Evolutionary conservation across 2,329 filamentous ascomycete species (phyloP).

Genomic region (Nemania serpens): DNA sequence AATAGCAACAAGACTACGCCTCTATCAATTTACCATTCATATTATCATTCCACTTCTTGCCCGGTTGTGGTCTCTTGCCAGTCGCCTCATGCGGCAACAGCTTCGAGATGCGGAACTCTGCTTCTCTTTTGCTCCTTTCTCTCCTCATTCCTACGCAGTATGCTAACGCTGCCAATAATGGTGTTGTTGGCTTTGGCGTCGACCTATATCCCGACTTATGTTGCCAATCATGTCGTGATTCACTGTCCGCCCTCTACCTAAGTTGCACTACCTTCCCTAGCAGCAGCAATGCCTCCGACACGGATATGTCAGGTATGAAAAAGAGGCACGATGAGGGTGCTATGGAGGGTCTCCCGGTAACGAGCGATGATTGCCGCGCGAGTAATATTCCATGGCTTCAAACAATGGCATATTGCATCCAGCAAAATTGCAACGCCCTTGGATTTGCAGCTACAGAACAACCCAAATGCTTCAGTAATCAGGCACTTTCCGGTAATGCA

Average conservation of each 20-base stretch:
- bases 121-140: conserved; percentile 1
- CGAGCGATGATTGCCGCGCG: conserved; percentile 26
- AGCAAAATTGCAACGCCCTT: conserved; percentile 20
- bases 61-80: background rate
- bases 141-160: background rate
- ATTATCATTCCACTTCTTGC: background rate
- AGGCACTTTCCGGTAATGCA: conserved; percentile 26
- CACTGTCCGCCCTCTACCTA: conserved; percentile 34
- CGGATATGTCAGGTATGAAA: conserved; percentile 18
- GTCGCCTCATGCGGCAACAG: background rate
- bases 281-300: background rate
- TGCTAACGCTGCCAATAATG: conserved; percentile 21
- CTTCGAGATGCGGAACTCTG: conserved; percentile 9
- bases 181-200: conserved; percentile 39
- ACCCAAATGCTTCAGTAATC: conserved; percentile 36
- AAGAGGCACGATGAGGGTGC: conserved; percentile 33
- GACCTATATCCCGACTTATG: conserved; percentile 36
- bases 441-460: conserved; percentile 30
- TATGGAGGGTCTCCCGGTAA: conserved; percentile 25
- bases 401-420: conserved; percentile 31
- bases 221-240: conserved; percentile 35
- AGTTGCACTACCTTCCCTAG: conserved; percentile 35
- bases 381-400: conserved; percentile 26
- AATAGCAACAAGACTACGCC: background rate
- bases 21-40: background rate